Conservation (phyloP, 106 monocot species). For the Narthecium ossifragum region DNA sequence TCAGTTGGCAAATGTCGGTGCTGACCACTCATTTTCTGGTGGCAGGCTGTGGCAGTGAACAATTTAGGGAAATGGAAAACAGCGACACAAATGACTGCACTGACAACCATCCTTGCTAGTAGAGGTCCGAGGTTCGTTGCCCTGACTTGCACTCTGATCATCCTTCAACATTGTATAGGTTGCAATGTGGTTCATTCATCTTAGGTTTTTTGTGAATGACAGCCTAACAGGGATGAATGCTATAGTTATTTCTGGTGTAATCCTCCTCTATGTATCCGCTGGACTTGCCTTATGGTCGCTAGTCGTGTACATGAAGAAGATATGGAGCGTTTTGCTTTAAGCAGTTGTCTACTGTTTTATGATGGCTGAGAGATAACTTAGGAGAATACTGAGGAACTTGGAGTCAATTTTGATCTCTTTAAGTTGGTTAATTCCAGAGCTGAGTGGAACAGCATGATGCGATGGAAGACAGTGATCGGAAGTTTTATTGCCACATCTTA, state of each 20-base stretch:
- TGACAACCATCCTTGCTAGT: conserved; percentile 66
- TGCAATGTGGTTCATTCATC: not conserved
- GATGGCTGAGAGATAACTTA: no score
- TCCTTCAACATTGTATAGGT: not conserved
- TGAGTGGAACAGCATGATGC: no score
- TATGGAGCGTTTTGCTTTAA: conserved; percentile 78
- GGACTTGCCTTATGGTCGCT: conserved; percentile 80
- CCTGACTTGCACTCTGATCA: not conserved
- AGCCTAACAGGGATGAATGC: conserved; percentile 39
- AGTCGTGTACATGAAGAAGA: conserved; percentile 74
- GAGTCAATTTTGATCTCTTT: no score
- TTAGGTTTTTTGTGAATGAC: conserved; percentile 12
- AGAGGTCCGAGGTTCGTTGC: conserved; percentile 65
- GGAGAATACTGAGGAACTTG: no score
- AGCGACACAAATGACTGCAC: conserved; percentile 87
- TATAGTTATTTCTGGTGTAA: conserved; percentile 54
- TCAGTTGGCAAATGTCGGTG: no score
- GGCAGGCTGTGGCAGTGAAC: conserved; percentile 92
- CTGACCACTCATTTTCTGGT: conserved; percentile 1
- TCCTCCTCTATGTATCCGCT: conserved; percentile 70
- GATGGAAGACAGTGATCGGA: no score
- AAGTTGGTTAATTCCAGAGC: no score
- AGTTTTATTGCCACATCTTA: no score
- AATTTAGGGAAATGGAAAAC: conserved; percentile 98
- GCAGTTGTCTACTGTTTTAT: no score